A percentile compares a stretch with the other conserved stretches of the same genome.
phyloP scores from a whole-genome alignment of 768 basidiomycete genomes.

The Rhodotorula kratochvilovae region DNA sequence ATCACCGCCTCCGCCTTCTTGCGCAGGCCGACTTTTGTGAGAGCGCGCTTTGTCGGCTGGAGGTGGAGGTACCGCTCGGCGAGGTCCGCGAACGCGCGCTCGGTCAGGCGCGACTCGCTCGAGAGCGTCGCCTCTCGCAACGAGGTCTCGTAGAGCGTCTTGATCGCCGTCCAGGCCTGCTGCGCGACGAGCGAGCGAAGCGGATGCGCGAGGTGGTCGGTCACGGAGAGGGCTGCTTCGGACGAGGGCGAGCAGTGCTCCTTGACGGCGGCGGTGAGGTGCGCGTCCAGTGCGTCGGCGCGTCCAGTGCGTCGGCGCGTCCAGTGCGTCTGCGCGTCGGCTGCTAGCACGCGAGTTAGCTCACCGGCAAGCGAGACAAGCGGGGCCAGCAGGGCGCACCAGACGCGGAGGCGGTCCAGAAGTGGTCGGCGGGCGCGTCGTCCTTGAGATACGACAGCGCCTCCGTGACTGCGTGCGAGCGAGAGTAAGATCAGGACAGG shows the following conservation, averaged over 20 bases:
- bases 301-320: constrained; percentile 7
- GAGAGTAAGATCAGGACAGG: too few species aligned
- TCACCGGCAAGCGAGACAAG: too few species aligned
- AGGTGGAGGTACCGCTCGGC: neutral
- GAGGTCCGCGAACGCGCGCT: neutral
- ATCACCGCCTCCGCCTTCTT: neutral
- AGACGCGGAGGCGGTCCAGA: neutral
- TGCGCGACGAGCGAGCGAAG: neutral
- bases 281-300: constrained; percentile 6
- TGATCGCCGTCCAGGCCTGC: neutral
- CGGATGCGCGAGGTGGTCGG: neutral
- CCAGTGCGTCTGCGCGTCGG: too few species aligned
- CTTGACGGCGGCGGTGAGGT: constrained; percentile 4
- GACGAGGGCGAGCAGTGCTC: neutral
- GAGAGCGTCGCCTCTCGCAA: too few species aligned
- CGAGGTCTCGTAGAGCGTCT: neutral
- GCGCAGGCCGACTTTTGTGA: too few species aligned
- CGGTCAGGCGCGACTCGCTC: too few species aligned
- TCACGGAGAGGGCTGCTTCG: too few species aligned
- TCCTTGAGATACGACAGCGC: neutral
- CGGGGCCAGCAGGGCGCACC: too few species aligned
- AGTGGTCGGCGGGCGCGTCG: neutral
- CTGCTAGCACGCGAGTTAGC: too few species aligned
- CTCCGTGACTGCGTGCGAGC: neutral
- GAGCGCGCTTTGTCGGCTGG: too few species aligned